Evolutionary conservation across 495 filamentous ascomycete species (phyloP).

Genomic region (Penicillium bialowiezense): DNA sequence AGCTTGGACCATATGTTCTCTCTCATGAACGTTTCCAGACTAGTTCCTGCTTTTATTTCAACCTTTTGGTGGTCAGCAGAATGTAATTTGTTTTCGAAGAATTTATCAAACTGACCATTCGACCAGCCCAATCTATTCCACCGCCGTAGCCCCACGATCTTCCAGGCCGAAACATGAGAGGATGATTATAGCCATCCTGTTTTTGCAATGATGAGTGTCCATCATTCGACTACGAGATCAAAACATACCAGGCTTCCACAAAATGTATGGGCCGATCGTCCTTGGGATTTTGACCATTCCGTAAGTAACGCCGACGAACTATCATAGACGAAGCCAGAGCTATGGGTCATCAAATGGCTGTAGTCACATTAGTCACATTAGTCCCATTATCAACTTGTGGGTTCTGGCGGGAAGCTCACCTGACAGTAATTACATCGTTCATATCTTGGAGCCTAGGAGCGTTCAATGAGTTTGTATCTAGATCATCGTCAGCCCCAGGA

Average conservation of each 20-base stretch:
- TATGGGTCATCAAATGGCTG: conserved; percentile 14
- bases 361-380: too few relatives aligned
- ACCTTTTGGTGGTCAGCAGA: not conserved
- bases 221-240: not conserved
- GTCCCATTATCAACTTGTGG: too few relatives aligned
- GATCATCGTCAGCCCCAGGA: too few relatives aligned
- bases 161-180: conserved; percentile 44
- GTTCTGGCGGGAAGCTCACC: too few relatives aligned
- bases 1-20: conserved; percentile 41
- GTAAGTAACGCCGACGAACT: conserved; percentile 9
- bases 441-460: too few relatives aligned
- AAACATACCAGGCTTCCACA: conserved; percentile 11
- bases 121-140: conserved; percentile 47
- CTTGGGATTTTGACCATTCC: conserved; percentile 11
- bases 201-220: too few relatives aligned
- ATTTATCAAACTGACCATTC: conserved; percentile 24
- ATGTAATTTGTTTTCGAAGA: too few relatives aligned
- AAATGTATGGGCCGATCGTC: conserved; percentile 13
- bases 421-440: too few relatives aligned
- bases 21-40: conserved; percentile 44
- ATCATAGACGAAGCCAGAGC: conserved; percentile 16
- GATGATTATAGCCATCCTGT: conserved; percentile 25
- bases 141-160: conserved; percentile 43
- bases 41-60: conserved; percentile 27
- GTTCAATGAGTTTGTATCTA: too few relatives aligned